A percentile compares a stretch with the other conserved stretches of the same genome.
phyloP scores from a whole-genome alignment of 805 yeast species.

The Wickerhamomyces kurtzmanii region DNA sequence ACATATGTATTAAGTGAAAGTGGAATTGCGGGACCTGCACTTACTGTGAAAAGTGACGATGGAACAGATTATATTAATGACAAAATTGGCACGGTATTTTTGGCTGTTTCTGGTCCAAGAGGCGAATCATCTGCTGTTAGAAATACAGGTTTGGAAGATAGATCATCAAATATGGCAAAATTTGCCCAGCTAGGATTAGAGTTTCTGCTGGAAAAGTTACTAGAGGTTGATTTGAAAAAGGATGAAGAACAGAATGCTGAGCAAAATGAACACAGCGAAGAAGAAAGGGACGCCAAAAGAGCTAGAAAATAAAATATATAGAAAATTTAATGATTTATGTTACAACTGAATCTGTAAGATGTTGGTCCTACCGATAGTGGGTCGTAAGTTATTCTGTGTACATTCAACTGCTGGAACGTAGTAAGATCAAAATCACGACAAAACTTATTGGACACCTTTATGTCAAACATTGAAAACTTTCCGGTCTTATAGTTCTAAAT shows the following conservation, averaged over 20 bases:
- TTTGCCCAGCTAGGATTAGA: slow-evolving; percentile 64
- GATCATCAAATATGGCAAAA: slow-evolving; percentile 63
- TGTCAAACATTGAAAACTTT: too few species aligned
- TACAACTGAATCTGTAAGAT: too few species aligned
- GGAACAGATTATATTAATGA: slow-evolving; percentile 16
- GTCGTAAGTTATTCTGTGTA: too few species aligned
- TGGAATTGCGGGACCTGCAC: slow-evolving; percentile 76
- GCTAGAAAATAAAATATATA: slow-evolving; percentile 3
- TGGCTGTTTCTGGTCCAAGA: slow-evolving; percentile 62
- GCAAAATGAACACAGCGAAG: background rate
- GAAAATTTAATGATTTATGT: slow-evolving; percentile 1
- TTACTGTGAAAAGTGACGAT: slow-evolving; percentile 26
- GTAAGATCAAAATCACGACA: too few species aligned
- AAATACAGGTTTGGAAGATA: slow-evolving; percentile 36
- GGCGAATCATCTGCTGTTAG: slow-evolving; percentile 38
- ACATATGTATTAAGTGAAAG: slow-evolving; percentile 78
- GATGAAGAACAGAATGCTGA: slow-evolving; percentile 2
- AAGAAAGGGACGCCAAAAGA: background rate
- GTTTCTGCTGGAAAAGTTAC: slow-evolving; percentile 44
- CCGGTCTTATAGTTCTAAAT: too few species aligned
- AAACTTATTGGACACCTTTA: too few species aligned
- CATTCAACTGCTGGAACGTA: too few species aligned
- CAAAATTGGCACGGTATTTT: slow-evolving; percentile 56
- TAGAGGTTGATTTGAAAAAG: slow-evolving; percentile 9
- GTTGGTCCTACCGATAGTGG: too few species aligned